phyloP scores from a whole-genome alignment of 2,329 filamentous ascomycete species.

The Lanzia echinophila region DNA sequence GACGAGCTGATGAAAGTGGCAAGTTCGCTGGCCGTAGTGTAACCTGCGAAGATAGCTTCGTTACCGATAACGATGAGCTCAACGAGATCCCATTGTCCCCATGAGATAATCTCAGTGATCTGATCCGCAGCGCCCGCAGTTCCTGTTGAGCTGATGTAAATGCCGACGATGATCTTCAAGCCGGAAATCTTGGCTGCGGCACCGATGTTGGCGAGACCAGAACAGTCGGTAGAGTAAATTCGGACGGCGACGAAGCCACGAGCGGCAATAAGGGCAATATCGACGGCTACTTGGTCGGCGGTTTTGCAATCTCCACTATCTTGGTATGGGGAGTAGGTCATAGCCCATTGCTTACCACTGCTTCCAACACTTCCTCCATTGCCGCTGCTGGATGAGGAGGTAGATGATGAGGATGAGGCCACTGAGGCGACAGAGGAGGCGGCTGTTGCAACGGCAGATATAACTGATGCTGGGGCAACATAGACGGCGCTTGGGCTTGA shows the following conservation, averaged over 20 bases:
- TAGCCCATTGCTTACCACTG: constrained; percentile 49
- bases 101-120: constrained; percentile 64
- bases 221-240: constrained; percentile 89
- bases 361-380: constrained; percentile 15
- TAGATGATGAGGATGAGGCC: constrained; percentile 27
- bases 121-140: constrained; percentile 56
- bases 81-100: constrained; percentile 68
- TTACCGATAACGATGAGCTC: constrained; percentile 83
- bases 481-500: constrained; percentile 14
- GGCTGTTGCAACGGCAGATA: constrained; percentile 22
- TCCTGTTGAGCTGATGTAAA: constrained; percentile 68
- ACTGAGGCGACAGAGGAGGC: constrained; percentile 32
- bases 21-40: constrained; percentile 58
- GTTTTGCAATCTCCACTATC: constrained; percentile 56
- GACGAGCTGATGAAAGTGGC: constrained; percentile 61
- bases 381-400: constrained; percentile 45
- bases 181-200: constrained; percentile 58
- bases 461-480: constrained; percentile 28
- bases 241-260: constrained; percentile 68
- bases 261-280: constrained; percentile 55
- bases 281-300: constrained; percentile 47
- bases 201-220: constrained; percentile 69
- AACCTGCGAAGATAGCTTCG: constrained; percentile 76
- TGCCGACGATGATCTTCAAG: constrained; percentile 75
- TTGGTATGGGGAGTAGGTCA: constrained; percentile 75